Base-by-base conservation (phyloP, 2,329 filamentous ascomycete species). In the Clonostachys rhizophaga region DNA sequence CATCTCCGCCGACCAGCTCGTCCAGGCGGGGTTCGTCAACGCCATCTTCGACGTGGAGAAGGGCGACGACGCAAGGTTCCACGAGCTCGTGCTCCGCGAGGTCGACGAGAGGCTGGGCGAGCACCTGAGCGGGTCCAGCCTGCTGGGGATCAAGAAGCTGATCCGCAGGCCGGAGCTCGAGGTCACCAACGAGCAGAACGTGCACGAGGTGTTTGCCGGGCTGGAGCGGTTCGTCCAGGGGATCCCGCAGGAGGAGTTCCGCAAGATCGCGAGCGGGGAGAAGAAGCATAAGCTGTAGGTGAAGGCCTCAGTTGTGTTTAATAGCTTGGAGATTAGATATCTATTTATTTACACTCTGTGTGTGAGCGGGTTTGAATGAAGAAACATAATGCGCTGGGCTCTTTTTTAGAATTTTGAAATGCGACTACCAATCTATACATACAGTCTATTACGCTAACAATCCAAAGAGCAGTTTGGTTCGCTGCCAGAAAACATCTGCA, bases 271-370 rank as follows among this genome's bases (percentile, higher is more conserved):
- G 2, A 83, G 76, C 52, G 91, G 92, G 12, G 82, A 94, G 76
- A 97, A 96, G 81, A 89, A 85, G 63, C 94, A 99, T 71, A 97
- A 97, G 74, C 70, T 97, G 64, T 96, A 74, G 53, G 35, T 7
- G 10, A 8, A 34, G 33, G 20, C 13, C n/a, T 48, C 42, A 42
- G 34, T 14, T 34, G 39, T 45, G 40, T 42, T 17, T 35, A 41
- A 2, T 24, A 24, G 24, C 24, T 24, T 9, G 24, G 24, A 30
- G 24, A 30, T 30, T 30, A 30, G 24, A 30, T 30, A 9, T 9
- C 8, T 9, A 30, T 30, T 30, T 30, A 30, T 30, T 30, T 30
- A 9, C 24, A 30, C 24, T 30, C n/a, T n/a, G n/a, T n/a, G 4
- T 30, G 24, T 30, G 24, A 30, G 24, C 24, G 24, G 2, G 17